Conservation (phyloP, 257 asterid species). For the Solanum pinnatisectum region DNA sequence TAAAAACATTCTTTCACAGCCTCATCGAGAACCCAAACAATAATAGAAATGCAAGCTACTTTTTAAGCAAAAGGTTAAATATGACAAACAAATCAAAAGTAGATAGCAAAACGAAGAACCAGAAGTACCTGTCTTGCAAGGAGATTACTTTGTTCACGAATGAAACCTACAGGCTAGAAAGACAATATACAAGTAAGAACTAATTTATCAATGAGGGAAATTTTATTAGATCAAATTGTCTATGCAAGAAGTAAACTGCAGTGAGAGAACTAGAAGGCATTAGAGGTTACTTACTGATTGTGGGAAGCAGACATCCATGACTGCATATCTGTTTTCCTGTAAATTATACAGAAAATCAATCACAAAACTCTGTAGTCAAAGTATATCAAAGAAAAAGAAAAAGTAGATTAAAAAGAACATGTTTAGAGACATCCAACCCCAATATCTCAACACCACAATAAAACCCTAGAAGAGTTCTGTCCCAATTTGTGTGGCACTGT, state of each 20-base stretch:
- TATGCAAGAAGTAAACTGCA: not conserved
- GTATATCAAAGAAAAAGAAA: not conserved
- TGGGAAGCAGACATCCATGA: constrained; percentile 88
- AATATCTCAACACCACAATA: not conserved
- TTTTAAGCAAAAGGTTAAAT: not conserved
- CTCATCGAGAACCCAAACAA: not conserved
- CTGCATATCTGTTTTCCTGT: constrained; percentile 87
- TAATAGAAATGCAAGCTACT: not conserved
- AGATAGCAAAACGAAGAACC: not conserved
- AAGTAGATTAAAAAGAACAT: not conserved
- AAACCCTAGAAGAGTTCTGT: not conserved
- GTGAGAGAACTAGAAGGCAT: not conserved
- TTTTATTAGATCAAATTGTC: not conserved
- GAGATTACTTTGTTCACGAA: constrained; percentile 82
- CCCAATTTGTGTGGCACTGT: not conserved
- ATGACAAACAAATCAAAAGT: not conserved
- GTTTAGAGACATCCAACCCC: not conserved
- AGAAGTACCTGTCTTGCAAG: constrained; percentile 73
- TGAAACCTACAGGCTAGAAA: constrained; percentile 89
- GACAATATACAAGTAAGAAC: constrained; percentile 15
- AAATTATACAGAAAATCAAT: constrained; percentile 14
- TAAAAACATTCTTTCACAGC: not conserved
- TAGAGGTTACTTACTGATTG: constrained; percentile 47
- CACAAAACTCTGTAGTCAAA: not conserved
- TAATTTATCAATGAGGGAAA: not conserved